Evolutionary conservation across 441 rosid species (phyloP), one percentile per base, ranked within the genome.

Genomic region (Theobroma grandiflorum): DNA sequence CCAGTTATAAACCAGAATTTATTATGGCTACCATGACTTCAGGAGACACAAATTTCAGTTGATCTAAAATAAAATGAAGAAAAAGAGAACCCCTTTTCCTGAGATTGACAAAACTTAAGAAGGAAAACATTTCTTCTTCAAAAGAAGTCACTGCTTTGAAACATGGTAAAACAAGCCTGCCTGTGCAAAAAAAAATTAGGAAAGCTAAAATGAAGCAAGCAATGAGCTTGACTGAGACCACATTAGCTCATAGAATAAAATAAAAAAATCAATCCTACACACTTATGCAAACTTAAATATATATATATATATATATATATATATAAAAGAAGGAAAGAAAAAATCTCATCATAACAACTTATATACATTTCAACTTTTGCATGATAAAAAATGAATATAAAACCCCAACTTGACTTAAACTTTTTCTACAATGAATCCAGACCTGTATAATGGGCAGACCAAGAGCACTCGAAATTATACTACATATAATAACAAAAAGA

Each of bases 401-500:
- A n/a, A n/a, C n/a, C n/a, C 43, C 58, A 72, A 79, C 77, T 49
- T 22, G 72, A 72, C 64, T 35, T 50, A 9, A 47, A 26, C 64
- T 72, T 62, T 50, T 53, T 35, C 77, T 49, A 52, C 42, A 58
- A 22, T 37, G 42, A 71, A 61, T 67, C 66, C 12, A 74, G 16
- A 63, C 62, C 64, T 10, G 14, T 38, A 43, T 42, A 79, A 50
- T 20, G 35, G 26, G 72, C 31, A 20, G 8, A 43, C 55, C 14
- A 43, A 63, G 3, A 64, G 68, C 52, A 52, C 47, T 33, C 64
- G 47, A 69, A 57, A 8, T 55, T 73, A 53, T 57, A 49, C 49
- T 65, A 49, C 11, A 22, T 9, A 61, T 61, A 61, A 8, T 26
- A 59, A 66, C 6, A 0, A 40, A 20, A 14, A 45, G 37, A 76